These are phyloP conservation scores for Mycena amicta DNA, from an alignment of 768 basidiomycete genomes.

Conservation along the genomic window DNA sequence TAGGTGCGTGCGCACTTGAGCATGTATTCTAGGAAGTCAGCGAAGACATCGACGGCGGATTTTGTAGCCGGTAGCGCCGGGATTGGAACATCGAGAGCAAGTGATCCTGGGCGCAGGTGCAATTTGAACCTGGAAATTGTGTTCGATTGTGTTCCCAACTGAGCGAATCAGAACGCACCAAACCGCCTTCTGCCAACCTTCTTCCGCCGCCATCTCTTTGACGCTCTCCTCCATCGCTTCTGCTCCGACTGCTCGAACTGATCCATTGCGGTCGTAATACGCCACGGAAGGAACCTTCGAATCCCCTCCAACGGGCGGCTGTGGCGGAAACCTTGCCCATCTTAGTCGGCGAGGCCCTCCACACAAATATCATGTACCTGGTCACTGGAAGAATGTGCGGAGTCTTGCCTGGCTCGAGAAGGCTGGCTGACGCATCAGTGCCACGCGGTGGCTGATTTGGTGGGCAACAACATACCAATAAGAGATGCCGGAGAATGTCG, in stretches of 20 bases:
- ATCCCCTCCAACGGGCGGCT: slow-evolving; percentile 8
- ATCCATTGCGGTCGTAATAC: slow-evolving; percentile 17
- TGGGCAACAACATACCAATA: not conserved
- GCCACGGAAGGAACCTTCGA: slow-evolving; percentile 23
- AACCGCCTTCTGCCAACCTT: slow-evolving; percentile 6
- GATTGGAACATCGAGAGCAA: too few relatives aligned
- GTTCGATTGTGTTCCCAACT: not conserved
- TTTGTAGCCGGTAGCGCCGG: slow-evolving; percentile 46
- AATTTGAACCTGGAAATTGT: slow-evolving; percentile 41
- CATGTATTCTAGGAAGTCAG: slow-evolving; percentile 51
- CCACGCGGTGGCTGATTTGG: not conserved
- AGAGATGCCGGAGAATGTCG: not conserved
- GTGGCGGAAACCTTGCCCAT: slow-evolving; percentile 6
- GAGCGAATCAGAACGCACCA: slow-evolving; percentile 5
- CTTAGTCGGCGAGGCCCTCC: not conserved
- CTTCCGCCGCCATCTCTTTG: slow-evolving; percentile 4
- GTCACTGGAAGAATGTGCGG: slow-evolving; percentile 42
- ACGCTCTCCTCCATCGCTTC: slow-evolving; percentile 7
- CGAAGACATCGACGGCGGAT: slow-evolving; percentile 43
- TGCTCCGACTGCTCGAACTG: slow-evolving; percentile 16
- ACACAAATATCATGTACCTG: slow-evolving; percentile 17
- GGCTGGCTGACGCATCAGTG: slow-evolving; percentile 18
- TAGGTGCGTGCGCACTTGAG: slow-evolving; percentile 40
- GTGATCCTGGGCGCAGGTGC: slow-evolving; percentile 40
- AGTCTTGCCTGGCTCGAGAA: slow-evolving; percentile 37